Conservation (phyloP, 2,329 filamentous ascomycete species). For the Pseudomassariella vexata region DNA sequence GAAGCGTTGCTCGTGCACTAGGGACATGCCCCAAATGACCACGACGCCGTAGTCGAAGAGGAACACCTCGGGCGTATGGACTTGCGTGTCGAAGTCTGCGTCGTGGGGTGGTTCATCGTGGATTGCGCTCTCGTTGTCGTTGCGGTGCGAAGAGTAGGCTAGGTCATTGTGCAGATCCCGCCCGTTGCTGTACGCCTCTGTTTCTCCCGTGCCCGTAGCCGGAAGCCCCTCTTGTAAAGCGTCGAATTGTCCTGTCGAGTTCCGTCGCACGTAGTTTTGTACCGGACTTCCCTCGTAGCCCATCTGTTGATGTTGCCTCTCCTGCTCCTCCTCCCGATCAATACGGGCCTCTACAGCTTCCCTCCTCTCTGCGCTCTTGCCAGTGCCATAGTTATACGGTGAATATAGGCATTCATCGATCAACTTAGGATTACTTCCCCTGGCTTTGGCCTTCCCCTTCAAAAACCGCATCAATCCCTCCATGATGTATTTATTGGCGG, state of each 20-base stretch:
- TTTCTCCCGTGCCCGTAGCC: slow-evolving; percentile 23
- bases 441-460: slow-evolving; percentile 73
- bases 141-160: slow-evolving; percentile 19
- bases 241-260: slow-evolving; percentile 64
- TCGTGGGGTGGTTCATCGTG: slow-evolving; percentile 31
- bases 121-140: slow-evolving; percentile 24
- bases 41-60: slow-evolving; percentile 97
- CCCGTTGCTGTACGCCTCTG: slow-evolving; percentile 16
- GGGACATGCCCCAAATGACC: slow-evolving; percentile 96
- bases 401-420: slow-evolving; percentile 99
- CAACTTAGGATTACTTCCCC: slow-evolving; percentile 79
- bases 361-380: slow-evolving; percentile 26
- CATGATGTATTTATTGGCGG: slow-evolving; percentile 84
- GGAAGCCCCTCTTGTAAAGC: slow-evolving; percentile 22
- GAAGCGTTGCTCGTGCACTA: slow-evolving; percentile 83
- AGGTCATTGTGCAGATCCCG: slow-evolving; percentile 27
- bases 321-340: slow-evolving; percentile 23
- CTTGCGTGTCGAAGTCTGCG: slow-evolving; percentile 75
- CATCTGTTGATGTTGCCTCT: slow-evolving; percentile 15
- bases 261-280: slow-evolving; percentile 58
- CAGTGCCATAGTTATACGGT: slow-evolving; percentile 71
- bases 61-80: slow-evolving; percentile 92
- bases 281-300: slow-evolving; percentile 23
- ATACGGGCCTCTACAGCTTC: slow-evolving; percentile 27
- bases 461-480: slow-evolving; percentile 86